Evolutionary conservation across 2,329 filamentous ascomycete species (phyloP), one percentile per base, ranked within the genome.

Genomic region (Microcyclosporella mali): DNA sequence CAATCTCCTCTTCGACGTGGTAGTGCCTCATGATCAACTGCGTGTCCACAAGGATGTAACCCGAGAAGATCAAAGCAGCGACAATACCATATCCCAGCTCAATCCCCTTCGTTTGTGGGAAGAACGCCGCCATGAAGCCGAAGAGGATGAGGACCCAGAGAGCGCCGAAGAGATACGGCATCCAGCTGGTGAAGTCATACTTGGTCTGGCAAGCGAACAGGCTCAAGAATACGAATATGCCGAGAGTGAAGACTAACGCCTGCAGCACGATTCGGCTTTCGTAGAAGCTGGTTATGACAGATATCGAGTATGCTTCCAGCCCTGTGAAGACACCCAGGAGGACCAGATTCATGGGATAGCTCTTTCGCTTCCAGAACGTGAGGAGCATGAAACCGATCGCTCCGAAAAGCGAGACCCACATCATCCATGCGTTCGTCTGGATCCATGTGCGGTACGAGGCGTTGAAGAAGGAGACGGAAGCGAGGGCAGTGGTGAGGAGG

Each of bases 121-220:
- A 83, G 75, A 97, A 97, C 53, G 80, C 78, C 52, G 83, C 75
- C 78, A 97, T 88, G 73, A 98, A 92, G 38, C 92, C 86, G 62
- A 97, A 95, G 31, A 98, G 73, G 50, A 98, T 76, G 46, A 95
- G 70, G 6, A 85, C 83, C 92, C 92, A 97, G 14, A 98, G 77
- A 0, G 76, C 82, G 45, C 89, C 89, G 59, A 94, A 94, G 3
- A 97, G 79, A 64, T 95, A 97, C 14, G 92, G 90, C 73, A 90
- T 86, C 90, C 92, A 98, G 52, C 80, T 84, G 1, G 90, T 97
- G 65, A 98, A 98, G 72, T 98, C 92, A 64, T 98, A 98, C 66
- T 94, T 94, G 52, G 85, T 86, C 73, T 98, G 92, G 78, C 89
- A 95, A 37, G 92, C 92, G 65, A 98, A 97, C 33, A 89, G 67